Conservation (phyloP, 2,329 filamentous ascomycete genomes). For the Mycosphaerella arachidis region DNA sequence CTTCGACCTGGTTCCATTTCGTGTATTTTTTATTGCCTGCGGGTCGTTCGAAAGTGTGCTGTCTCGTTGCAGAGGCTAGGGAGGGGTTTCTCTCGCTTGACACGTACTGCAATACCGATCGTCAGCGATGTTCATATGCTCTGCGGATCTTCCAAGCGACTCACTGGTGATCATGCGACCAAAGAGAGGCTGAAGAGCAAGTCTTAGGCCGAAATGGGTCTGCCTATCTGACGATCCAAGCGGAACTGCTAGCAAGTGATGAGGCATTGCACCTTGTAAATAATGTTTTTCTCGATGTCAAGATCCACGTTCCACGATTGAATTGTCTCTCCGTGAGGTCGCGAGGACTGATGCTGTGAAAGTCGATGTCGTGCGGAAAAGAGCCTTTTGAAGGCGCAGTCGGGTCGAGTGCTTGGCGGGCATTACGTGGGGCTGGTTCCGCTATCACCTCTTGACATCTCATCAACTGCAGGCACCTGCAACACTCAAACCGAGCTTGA, state of each 20-base stretch:
- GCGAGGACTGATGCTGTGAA: background rate
- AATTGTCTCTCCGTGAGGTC: background rate
- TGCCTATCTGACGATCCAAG: constrained; percentile 11
- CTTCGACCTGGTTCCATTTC: constrained; percentile 14
- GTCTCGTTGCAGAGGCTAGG: constrained; percentile 6
- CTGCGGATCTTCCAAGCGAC: constrained; percentile 18
- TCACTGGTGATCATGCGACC: constrained; percentile 6
- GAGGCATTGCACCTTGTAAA: constrained; percentile 20
- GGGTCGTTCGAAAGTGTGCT: constrained; percentile 12
- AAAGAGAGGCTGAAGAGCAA: constrained; percentile 1
- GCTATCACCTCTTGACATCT: background rate
- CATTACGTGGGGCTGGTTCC: background rate
- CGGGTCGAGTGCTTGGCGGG: background rate
- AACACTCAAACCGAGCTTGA: background rate
- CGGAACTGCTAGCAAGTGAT: background rate
- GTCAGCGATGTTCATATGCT: constrained; percentile 22
- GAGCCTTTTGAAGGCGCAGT: background rate
- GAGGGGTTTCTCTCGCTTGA: constrained; percentile 10
- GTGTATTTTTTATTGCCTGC: constrained; percentile 13
- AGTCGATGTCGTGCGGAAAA: background rate
- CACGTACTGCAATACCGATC: background rate
- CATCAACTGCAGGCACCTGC: background rate
- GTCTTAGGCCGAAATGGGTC: constrained; percentile 5
- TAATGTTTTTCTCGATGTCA: constrained; percentile 29
- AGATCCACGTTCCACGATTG: constrained; percentile 8